A percentile compares a stretch with the other conserved stretches of the same genome.
Conservation (phyloP, 1,284 basidiomycete genomes). For the Sporisorium exsertum region DNA sequence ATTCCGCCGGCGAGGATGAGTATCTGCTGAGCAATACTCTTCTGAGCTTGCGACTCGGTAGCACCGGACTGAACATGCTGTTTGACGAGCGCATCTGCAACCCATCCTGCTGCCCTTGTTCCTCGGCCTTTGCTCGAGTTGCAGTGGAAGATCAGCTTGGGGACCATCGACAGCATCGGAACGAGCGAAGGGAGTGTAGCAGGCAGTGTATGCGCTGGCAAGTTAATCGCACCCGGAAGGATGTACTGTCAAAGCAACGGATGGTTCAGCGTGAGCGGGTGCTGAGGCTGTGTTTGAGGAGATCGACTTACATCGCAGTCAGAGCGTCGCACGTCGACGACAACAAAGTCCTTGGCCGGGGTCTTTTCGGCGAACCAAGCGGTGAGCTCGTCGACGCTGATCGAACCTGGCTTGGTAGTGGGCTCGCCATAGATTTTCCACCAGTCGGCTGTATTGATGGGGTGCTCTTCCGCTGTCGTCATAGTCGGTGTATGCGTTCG, state of each 20-base stretch:
- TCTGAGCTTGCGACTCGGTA: constrained; percentile 17
- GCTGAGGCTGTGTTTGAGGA: not conserved
- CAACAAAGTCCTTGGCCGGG: constrained; percentile 49
- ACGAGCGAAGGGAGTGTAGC: constrained; percentile 61
- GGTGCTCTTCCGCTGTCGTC: constrained; percentile 31
- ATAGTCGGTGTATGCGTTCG: not conserved
- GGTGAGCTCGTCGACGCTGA: constrained; percentile 47
- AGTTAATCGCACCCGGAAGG: constrained; percentile 68
- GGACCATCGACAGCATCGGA: constrained; percentile 59
- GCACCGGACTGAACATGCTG: constrained; percentile 16
- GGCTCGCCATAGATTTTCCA: constrained; percentile 42
- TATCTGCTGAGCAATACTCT: constrained; percentile 37
- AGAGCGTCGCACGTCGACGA: constrained; percentile 56
- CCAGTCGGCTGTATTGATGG: constrained; percentile 45
- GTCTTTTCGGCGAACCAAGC: constrained; percentile 34
- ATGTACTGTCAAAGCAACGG: constrained; percentile 38
- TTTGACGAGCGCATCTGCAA: constrained; percentile 58
- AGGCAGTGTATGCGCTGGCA: constrained; percentile 69
- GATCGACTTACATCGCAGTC: constrained; percentile 53
- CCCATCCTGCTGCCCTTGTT: constrained; percentile 65
- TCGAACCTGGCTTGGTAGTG: constrained; percentile 33
- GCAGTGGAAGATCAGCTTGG: constrained; percentile 67
- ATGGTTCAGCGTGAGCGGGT: not conserved
- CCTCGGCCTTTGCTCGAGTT: constrained; percentile 63
- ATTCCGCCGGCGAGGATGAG: constrained; percentile 65